These are phyloP conservation scores for Porogramme epimiltina DNA, from an alignment of 1,284 basidiomycete genomes.

Conservation along the genomic window DNA sequence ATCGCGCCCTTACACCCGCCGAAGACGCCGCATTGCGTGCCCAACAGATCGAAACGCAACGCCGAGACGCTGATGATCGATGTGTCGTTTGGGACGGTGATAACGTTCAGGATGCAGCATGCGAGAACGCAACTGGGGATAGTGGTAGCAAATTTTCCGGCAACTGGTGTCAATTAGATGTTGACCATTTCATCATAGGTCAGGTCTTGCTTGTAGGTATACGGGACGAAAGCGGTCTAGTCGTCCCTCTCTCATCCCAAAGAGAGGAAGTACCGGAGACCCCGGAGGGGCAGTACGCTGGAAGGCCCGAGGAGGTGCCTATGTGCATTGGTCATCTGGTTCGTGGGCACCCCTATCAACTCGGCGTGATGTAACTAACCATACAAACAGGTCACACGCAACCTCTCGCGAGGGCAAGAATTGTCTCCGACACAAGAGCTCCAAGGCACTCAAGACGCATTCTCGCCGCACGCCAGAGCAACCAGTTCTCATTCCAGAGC, in stretches of 20 bases:
- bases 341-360: not conserved
- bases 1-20: constrained; percentile 49
- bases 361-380: not conserved
- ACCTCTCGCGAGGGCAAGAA: constrained; percentile 4
- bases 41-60: constrained; percentile 58
- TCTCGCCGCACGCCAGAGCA: no score
- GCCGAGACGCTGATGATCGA: constrained; percentile 43
- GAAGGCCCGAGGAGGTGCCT: constrained; percentile 53
- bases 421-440: constrained; percentile 24
- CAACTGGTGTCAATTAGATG: no score
- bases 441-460: constrained; percentile 31
- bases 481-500: constrained; percentile 15
- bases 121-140: no score
- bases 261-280: constrained; percentile 12
- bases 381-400: constrained; percentile 9
- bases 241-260: constrained; percentile 33
- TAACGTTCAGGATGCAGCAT: constrained; percentile 24
- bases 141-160: no score
- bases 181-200: no score
- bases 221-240: constrained; percentile 32
- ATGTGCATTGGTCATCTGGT: constrained; percentile 61
- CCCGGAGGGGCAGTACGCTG: constrained; percentile 50
- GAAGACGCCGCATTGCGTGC: constrained; percentile 55
- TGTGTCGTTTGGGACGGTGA: constrained; percentile 50
- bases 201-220: constrained; percentile 33